Evolutionary conservation across 106 monocot species (phyloP).

Genomic region (Acanthochlamys bracteata): DNA sequence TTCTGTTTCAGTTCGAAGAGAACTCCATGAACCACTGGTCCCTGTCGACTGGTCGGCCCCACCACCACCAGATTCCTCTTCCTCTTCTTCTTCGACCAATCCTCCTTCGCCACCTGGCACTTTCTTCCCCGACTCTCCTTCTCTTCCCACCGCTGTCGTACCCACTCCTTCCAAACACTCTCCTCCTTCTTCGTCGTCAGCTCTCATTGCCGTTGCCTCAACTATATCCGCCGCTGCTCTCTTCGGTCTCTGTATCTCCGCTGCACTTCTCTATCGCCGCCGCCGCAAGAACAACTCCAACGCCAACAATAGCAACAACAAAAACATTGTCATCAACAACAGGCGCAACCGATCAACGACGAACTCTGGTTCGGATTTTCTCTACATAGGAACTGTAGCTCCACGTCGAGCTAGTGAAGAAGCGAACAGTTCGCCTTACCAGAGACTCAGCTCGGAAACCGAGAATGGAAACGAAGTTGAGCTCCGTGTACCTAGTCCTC

Average conservation of each 20-base stretch:
- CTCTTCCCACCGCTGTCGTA: background rate
- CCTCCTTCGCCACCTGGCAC: background rate
- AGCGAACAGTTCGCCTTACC: conserved; percentile 21
- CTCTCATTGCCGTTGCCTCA: background rate
- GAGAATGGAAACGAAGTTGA: conserved; percentile 4
- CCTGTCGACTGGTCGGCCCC: conserved; percentile 50
- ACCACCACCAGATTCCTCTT: conserved; percentile 5
- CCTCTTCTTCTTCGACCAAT: background rate
- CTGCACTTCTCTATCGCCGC: no score
- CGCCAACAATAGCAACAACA: background rate
- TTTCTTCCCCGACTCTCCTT: conserved; percentile 4
- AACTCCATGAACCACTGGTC: conserved; percentile 43
- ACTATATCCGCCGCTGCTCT: conserved; percentile 3
- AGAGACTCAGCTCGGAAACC: conserved; percentile 14
- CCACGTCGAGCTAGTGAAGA: background rate
- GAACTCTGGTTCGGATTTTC: background rate
- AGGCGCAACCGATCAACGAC: background rate
- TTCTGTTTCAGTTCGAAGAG: conserved; percentile 10
- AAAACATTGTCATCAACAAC: background rate
- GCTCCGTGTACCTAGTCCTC: conserved; percentile 34
- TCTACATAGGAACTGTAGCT: conserved; percentile 28
- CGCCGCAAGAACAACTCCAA: no score
- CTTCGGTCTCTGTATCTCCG: no score
- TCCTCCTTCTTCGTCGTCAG: no score
- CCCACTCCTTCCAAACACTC: background rate